Conservation (phyloP, 2,329 filamentous ascomycete species). For the Sphaerulina vaccinii region DNA sequence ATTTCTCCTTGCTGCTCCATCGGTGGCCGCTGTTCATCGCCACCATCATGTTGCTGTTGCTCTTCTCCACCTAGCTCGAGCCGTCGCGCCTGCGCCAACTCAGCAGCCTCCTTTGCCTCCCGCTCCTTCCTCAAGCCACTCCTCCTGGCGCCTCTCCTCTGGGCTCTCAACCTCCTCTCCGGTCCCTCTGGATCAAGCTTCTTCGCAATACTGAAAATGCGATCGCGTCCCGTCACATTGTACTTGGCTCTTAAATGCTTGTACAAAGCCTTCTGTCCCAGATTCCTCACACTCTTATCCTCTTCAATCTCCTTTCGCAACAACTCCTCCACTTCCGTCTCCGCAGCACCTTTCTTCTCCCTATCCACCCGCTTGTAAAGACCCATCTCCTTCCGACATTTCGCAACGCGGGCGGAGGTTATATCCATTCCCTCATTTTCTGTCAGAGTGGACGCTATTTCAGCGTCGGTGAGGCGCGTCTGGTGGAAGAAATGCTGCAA, state of each 20-base stretch:
- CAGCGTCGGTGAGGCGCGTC: conserved; percentile 7
- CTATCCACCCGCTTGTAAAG: conserved; percentile 12
- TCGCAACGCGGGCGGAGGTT: conserved; percentile 1
- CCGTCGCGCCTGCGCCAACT: neutral
- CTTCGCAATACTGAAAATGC: conserved; percentile 12
- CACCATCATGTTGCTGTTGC: neutral
- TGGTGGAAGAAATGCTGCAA: conserved; percentile 14
- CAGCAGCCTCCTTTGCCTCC: neutral
- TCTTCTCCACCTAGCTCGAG: neutral
- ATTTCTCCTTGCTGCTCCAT: neutral
- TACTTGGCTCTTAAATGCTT: conserved; percentile 13
- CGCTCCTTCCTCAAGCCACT: conserved; percentile 13
- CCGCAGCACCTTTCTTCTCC: conserved; percentile 2
- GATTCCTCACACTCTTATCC: conserved; percentile 2
- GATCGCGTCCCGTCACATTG: conserved; percentile 10
- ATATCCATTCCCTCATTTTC: conserved; percentile 9
- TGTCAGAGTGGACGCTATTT: conserved; percentile 4
- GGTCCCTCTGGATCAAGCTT: conserved; percentile 16
- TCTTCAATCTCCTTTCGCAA: conserved; percentile 8
- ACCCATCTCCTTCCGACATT: conserved; percentile 17
- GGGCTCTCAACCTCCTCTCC: conserved; percentile 6
- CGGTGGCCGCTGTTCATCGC: no score
- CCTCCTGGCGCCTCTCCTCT: conserved; percentile 8
- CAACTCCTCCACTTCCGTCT: conserved; percentile 10
- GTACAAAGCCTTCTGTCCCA: conserved; percentile 12